Base-by-base conservation (phyloP, 202 grass and related monocot genomes). In the Digitaria exilis region DNA sequence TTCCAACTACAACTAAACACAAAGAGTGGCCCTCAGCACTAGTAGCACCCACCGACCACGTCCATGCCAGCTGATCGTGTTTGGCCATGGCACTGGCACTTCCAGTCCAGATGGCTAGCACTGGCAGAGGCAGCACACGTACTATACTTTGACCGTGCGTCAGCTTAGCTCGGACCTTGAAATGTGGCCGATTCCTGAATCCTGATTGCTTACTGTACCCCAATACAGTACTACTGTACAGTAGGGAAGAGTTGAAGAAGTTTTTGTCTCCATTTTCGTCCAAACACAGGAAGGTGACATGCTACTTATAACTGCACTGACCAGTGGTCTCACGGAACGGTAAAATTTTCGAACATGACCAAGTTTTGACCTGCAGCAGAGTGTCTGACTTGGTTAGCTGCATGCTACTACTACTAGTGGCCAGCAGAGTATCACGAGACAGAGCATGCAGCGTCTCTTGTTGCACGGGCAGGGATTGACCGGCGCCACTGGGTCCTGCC, bases 401-500 rank as follows among this genome's bases (percentile, higher is more conserved):
- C 55, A 13, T 48, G 58, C 68, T 43, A 44, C 22, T 26, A 51
- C 68, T 43, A 44, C 22, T 26, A 51, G 2, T 44, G 26, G 54
- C 2, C 35, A 60, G 25, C 58, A 56, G 37, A 67, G 50, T 7
- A 75, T 75, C 84, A 81, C 39, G 39, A 49, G 77, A 37, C 69
- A 45, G 48, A n/a, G 31, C 31, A 56, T 45, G 68, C 32, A 6
- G n/a, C 7, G n/a, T 75, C 62, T 88, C 73, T 66, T 71, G 73
- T 58, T 87, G 69, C 75, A 72, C 76, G 58, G 77, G 78, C 37
- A 81, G 55, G 85, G 26, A 80, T 73, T 63, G 44, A 88, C 72
- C 58, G 75, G 48, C 45, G 6, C 85, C 73, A 76, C 50, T 58
- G 34, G 85, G 61, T 61, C 57, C 62, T 90, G 66, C 32, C 48